phyloP scores from a whole-genome alignment of 116 monocot species.

The Trichopus zeylanicus region DNA sequence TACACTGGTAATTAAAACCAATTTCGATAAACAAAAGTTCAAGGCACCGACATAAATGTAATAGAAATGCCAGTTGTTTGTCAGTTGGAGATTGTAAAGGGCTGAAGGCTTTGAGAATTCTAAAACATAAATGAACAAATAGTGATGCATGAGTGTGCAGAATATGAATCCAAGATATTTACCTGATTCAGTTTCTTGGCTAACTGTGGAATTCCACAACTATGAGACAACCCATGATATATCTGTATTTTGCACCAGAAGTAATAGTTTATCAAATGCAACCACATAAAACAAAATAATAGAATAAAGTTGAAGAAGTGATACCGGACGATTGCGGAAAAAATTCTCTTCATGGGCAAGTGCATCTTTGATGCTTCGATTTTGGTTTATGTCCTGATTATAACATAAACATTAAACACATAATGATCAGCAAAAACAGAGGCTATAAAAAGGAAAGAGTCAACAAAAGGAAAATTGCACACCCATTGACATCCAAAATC shows the following conservation, averaged over 20 bases:
- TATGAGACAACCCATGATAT: conserved; percentile 84
- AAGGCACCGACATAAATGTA: too few relatives aligned
- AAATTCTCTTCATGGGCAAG: conserved; percentile 60
- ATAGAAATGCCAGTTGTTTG: too few relatives aligned
- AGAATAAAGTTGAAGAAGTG: neutral
- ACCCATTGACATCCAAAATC: too few relatives aligned
- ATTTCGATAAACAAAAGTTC: too few relatives aligned
- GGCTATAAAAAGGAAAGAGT: neutral
- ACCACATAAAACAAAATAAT: conserved; percentile 1
- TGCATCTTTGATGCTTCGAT: conserved; percentile 70
- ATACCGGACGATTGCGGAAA: conserved; percentile 58
- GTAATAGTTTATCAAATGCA: neutral
- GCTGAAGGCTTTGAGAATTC: neutral
- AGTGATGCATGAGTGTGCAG: too few relatives aligned
- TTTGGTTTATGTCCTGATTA: conserved; percentile 56
- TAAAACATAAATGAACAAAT: neutral
- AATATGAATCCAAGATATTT: neutral
- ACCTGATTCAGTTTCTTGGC: conserved; percentile 99
- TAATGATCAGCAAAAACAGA: neutral
- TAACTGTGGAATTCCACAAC: conserved; percentile 84
- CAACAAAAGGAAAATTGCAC: too few relatives aligned
- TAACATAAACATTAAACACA: neutral
- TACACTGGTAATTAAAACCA: neutral
- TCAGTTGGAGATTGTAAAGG: neutral
- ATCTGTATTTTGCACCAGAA: conserved; percentile 37